Conservation (phyloP, 768 basidiomycete genomes). For the Boletus barrowsii region DNA sequence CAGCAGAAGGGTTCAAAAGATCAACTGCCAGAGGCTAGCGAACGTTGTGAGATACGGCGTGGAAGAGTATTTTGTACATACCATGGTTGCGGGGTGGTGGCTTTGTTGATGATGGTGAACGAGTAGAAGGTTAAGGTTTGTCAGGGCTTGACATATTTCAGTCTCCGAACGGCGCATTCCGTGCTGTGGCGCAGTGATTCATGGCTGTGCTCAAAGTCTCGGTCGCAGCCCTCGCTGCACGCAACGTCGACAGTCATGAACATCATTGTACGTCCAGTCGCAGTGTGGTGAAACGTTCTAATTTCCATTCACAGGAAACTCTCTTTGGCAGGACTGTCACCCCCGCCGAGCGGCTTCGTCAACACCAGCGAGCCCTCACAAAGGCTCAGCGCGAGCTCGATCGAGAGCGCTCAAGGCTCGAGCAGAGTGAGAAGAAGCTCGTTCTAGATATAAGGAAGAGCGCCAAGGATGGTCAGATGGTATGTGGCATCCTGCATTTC, state of each 20-base stretch:
- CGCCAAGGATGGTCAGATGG: slow-evolving; percentile 93
- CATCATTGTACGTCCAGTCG: slow-evolving; percentile 53
- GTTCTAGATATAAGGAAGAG: slow-evolving; percentile 94
- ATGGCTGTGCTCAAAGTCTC: background rate
- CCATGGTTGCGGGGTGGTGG: slow-evolving; percentile 17
- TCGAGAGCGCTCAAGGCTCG: slow-evolving; percentile 90
- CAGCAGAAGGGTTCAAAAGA: slow-evolving; percentile 92
- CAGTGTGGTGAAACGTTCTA: slow-evolving; percentile 5
- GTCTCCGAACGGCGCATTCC: slow-evolving; percentile 19
- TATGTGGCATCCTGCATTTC: slow-evolving; percentile 33
- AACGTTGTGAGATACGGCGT: slow-evolving; percentile 4
- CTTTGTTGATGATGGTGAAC: slow-evolving; percentile 19
- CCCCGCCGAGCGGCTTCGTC: slow-evolving; percentile 93
- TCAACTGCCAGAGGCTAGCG: slow-evolving; percentile 93
- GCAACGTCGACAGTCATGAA: slow-evolving; percentile 53
- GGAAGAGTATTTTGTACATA: background rate
- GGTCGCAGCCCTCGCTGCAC: slow-evolving; percentile 12
- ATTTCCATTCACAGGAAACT: slow-evolving; percentile 64
- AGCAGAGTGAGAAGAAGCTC: slow-evolving; percentile 96
- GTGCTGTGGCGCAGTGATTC: background rate
- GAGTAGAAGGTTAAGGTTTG: slow-evolving; percentile 25
- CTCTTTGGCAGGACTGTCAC: slow-evolving; percentile 94
- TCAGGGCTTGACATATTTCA: slow-evolving; percentile 15
- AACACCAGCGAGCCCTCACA: slow-evolving; percentile 93
- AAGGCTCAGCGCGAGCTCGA: slow-evolving; percentile 99